Evolutionary conservation across 83 land plant genomes (phyloP), one percentile per base, ranked within the genome.

Genomic region (Isoetes engelmannii): DNA sequence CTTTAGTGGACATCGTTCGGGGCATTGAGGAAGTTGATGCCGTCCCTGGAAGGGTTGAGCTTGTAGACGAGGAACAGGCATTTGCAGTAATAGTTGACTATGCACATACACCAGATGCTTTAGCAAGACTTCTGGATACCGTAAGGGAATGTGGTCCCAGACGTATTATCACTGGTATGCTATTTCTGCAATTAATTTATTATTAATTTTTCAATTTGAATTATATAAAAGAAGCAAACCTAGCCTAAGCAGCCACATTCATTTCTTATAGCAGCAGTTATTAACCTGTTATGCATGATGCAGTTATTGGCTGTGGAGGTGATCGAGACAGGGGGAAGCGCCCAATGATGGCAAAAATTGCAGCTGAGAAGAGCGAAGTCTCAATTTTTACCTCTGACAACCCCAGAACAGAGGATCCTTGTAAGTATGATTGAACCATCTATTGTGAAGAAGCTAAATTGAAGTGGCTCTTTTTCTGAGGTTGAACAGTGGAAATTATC

Each of bases 21-120:
- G 98, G 98, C 19, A 83, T 93, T 57, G 98, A 93, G 75, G 98
- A 93, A 73, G 92, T 90, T 68, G 98, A 93, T 89, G 89, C 82
- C 5, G 89, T 93, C 63, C 98, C 98, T n/a, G 98, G 98, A 9
- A 85, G 92, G 70, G 85, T 83, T 74, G 98, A 93, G 73, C 75
- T 93, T 57, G 86, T 93, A 12, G 98, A 93, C 73, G 98, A 93
- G 69, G 98, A 93, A 69, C 98, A 93, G 69, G 87, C 98, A n/a
- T 93, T 84, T 80, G 96, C 89, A 17, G 98, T 93, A 10, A 81
- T 93, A 63, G 98, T 93, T 37, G 98, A 93, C 57, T 80, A 87
- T 76, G 98, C 98, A 56, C 87, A 81, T 48, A 85, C 98, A 45
- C 92, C 98, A 45, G 89, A 86, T 74, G 87, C 86, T 47, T 72